phyloP scores from a whole-genome alignment of 208 protist species.

The Crithidia acanthocephali region DNA sequence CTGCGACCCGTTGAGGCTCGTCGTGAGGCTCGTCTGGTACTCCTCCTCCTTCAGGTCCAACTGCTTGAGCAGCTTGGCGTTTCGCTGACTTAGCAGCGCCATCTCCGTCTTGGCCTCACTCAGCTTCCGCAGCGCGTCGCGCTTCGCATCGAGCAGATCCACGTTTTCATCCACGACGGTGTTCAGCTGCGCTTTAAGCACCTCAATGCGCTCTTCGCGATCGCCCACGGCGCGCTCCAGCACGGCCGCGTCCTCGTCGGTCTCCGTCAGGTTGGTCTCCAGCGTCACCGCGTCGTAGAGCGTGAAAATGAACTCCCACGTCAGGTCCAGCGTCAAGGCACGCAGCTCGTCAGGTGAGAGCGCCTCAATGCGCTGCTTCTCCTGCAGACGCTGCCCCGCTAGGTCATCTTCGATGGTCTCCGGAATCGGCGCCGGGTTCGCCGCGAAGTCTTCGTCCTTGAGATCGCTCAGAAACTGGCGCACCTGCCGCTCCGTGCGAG shows the following conservation, averaged over 20 bases:
- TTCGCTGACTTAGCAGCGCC: slow-evolving; percentile 44
- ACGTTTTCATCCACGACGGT: slow-evolving; percentile 41
- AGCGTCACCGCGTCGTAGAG: slow-evolving; percentile 37
- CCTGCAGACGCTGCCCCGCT: slow-evolving; percentile 6
- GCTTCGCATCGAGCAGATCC: slow-evolving; percentile 51
- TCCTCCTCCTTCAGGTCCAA: slow-evolving; percentile 27
- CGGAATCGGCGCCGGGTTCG: not conserved
- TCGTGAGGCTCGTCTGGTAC: slow-evolving; percentile 15
- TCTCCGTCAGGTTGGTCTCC: slow-evolving; percentile 29
- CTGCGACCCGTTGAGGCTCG: slow-evolving; percentile 10
- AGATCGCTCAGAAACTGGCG: slow-evolving; percentile 17
- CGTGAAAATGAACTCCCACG: slow-evolving; percentile 19
- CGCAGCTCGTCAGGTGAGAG: slow-evolving; percentile 36
- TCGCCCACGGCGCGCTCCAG: slow-evolving; percentile 38
- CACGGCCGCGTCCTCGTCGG: slow-evolving; percentile 35
- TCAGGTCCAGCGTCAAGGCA: slow-evolving; percentile 28
- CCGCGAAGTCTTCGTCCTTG: not conserved
- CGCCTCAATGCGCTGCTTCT: slow-evolving; percentile 9
- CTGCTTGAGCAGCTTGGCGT: slow-evolving; percentile 33
- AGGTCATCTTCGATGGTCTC: not conserved
- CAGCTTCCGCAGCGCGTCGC: slow-evolving; percentile 46
- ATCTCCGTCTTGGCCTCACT: slow-evolving; percentile 60
- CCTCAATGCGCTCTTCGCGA: slow-evolving; percentile 41
- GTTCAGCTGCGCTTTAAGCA: slow-evolving; percentile 44
- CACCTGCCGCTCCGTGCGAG: slow-evolving; percentile 17